Evolutionary conservation across 1,139 yeast genomes (phyloP).

Genomic region (Yamadazyma oceani): DNA sequence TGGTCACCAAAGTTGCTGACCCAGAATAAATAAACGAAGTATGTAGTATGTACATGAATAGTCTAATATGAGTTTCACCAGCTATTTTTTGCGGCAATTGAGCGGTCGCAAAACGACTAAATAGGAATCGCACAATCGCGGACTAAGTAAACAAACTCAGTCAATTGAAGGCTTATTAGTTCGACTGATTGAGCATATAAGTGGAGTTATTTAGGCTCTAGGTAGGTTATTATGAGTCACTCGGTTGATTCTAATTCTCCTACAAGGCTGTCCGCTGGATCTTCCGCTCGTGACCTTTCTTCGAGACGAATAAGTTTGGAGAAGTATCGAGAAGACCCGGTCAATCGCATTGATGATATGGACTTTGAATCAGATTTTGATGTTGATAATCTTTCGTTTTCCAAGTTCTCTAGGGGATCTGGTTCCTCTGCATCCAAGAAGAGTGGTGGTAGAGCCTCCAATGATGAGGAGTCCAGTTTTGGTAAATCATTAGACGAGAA

Average conservation of each 20-base stretch:
- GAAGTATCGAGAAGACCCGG: not conserved
- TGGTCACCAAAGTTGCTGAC: slow-evolving; percentile 32
- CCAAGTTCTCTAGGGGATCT: slow-evolving; percentile 37
- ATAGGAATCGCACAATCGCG: not conserved
- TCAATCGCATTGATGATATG: slow-evolving; percentile 21
- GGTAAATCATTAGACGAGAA: slow-evolving; percentile 15
- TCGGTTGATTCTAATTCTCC: not conserved
- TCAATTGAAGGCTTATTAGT: not conserved
- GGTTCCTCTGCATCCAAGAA: slow-evolving; percentile 17
- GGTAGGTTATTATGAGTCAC: not conserved
- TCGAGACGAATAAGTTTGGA: not conserved
- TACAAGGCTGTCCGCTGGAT: not conserved
- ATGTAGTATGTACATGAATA: not conserved
- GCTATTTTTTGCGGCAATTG: slow-evolving; percentile 3
- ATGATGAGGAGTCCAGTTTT: not conserved
- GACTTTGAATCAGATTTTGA: slow-evolving; percentile 23
- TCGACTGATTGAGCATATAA: not conserved
- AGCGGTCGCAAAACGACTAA: not conserved
- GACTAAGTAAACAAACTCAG: not conserved
- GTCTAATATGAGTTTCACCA: no score
- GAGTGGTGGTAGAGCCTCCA: not conserved
- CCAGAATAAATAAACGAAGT: slow-evolving; percentile 5
- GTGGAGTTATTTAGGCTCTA: no score
- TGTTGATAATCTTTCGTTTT: slow-evolving; percentile 29
- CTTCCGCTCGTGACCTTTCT: no score